These are phyloP conservation scores for Saccharomyces eubayanus DNA, from an alignment of 805 yeast genomes.

Conservation along the genomic window DNA sequence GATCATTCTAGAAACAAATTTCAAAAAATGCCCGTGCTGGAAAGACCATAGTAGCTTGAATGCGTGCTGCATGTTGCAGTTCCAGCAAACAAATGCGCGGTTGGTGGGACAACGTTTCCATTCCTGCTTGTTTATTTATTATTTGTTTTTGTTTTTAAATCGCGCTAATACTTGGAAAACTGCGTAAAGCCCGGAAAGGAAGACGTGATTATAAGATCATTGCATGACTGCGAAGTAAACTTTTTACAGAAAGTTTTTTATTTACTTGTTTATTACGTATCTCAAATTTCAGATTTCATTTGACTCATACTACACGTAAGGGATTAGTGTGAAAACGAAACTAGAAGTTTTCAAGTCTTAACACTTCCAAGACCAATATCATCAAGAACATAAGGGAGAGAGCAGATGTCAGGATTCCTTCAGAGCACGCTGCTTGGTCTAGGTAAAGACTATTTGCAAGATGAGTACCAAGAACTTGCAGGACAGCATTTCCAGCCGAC, in stretches of 20 bases:
- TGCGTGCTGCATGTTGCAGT: neutral
- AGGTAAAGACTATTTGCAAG: constrained; percentile 15
- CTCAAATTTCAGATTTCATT: neutral
- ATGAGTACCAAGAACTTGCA: constrained; percentile 20
- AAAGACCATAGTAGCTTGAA: neutral
- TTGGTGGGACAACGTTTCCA: neutral
- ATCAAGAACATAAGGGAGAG: neutral
- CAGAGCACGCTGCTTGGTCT: constrained; percentile 5
- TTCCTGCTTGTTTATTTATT: neutral
- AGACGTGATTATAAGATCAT: neutral
- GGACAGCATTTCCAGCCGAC: constrained; percentile 28
- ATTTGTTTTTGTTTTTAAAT: neutral
- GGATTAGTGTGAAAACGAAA: neutral
- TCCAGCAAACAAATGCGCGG: neutral
- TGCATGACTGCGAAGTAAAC: neutral
- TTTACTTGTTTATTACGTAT: neutral
- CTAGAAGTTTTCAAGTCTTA: neutral
- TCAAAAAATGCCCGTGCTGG: neutral
- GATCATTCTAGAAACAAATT: neutral
- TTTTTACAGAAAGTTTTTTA: neutral
- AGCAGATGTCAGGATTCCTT: constrained; percentile 9
- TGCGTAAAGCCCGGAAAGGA: neutral
- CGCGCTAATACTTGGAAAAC: neutral
- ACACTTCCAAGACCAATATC: neutral
- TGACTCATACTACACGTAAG: neutral